These are phyloP conservation scores for Yamadazyma blattariae DNA, from an alignment of 1,139 yeast species.

Conservation along the genomic window DNA sequence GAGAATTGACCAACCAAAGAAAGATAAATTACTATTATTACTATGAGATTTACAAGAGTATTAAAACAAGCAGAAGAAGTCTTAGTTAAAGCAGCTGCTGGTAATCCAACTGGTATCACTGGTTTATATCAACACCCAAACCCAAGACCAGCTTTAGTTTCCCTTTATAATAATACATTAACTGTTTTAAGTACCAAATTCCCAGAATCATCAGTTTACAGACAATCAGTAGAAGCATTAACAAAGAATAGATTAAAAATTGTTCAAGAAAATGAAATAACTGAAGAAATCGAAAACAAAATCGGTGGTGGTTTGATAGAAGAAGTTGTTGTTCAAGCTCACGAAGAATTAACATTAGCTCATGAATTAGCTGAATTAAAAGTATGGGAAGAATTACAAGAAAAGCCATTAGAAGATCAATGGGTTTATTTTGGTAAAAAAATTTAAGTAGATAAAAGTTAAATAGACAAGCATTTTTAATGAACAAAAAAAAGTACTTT, in stretches of 20 bases:
- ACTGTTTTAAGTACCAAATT: slow-evolving; percentile 54
- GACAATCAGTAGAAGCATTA: slow-evolving; percentile 71
- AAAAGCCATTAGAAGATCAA: slow-evolving; percentile 68
- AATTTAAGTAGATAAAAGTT: slow-evolving; percentile 21
- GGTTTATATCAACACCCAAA: slow-evolving; percentile 79
- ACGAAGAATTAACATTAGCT: slow-evolving; percentile 73
- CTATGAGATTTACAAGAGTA: slow-evolving; percentile 44
- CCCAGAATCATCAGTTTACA: slow-evolving; percentile 71
- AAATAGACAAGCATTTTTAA: neutral
- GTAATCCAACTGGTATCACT: slow-evolving; percentile 77
- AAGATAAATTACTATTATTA: slow-evolving; percentile 16
- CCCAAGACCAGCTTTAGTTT: slow-evolving; percentile 76
- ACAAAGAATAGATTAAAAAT: slow-evolving; percentile 67
- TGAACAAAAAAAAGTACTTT: no score
- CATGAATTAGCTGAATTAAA: slow-evolving; percentile 67
- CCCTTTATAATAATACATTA: slow-evolving; percentile 71
- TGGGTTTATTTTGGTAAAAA: slow-evolving; percentile 71
- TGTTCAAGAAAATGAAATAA: slow-evolving; percentile 62
- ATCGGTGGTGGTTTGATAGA: slow-evolving; percentile 85
- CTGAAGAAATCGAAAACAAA: slow-evolving; percentile 65
- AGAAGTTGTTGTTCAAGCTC: slow-evolving; percentile 79
- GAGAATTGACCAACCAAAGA: slow-evolving; percentile 24
- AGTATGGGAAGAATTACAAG: slow-evolving; percentile 65
- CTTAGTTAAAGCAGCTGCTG: slow-evolving; percentile 62
- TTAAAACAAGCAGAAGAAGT: slow-evolving; percentile 57